Base-by-base conservation (phyloP, 495 filamentous ascomycete genomes). In the Xylaria scruposa region DNA sequence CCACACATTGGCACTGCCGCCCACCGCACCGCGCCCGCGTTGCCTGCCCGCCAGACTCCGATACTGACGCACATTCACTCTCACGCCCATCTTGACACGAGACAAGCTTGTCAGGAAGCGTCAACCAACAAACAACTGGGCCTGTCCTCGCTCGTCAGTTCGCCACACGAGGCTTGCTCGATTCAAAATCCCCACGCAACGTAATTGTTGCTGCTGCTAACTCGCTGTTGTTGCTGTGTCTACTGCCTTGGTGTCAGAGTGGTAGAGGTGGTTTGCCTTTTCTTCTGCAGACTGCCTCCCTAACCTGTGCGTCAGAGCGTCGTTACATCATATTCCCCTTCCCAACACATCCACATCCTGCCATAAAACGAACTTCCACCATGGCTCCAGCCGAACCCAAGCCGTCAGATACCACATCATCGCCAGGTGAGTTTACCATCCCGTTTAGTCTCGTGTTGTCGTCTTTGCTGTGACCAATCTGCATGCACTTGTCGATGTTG, bases 301-400 rank as follows among this genome's bases (percentile, higher is more conserved):
- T 74, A 79, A 76, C 67, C 73, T 67, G 76, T 78, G 74, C 76
- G 76, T 77, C 76, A 75, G 76, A 76, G 65, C 74, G 66, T 76
- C 54, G 77, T 79, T 79, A 79, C 77, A 79, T 79, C 77, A 79
- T 79, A 79, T 78, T 75, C 68, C 75, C 73, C 46, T 76, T 70
- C 68, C 72, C 71, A 58, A 71, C 70, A 70, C 49, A 71, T 64
- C 49, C 70, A 70, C 49, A 71, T 64, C 49, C 62, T 70, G 62
- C 69, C 71, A 70, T 78, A 76, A 76, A 78, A 70, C 64, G 73
- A 75, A 77, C 77, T 73, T 78, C 77, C 77, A 79, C 77, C 56
- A 79, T 79, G 77, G 72, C 77, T 42, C 76, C 77, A 60, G 70
- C 76, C 70, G 77, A 79, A 56, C 72, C 76, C 73, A 79, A 79